These are phyloP conservation scores for Epichloe sibirici DNA, from an alignment of 2,329 filamentous ascomycete genomes.

Conservation along the genomic window DNA sequence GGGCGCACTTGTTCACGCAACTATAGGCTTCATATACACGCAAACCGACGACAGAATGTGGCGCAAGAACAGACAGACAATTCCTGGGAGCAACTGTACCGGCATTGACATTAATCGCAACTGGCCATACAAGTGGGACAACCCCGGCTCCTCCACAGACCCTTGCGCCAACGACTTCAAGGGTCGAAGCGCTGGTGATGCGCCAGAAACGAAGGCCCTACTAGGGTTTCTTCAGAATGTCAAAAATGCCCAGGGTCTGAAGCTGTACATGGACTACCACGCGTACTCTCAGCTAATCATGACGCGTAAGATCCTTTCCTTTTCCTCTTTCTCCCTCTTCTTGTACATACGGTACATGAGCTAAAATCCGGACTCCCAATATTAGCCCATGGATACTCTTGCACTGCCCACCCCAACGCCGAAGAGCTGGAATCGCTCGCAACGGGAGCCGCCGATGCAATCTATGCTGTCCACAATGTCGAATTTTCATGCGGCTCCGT, in stretches of 20 bases:
- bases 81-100: conserved; percentile 27
- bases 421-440: conserved; percentile 37
- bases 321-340: neutral
- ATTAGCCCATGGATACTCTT: conserved; percentile 46
- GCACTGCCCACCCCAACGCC: conserved; percentile 33
- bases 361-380: conserved; percentile 28
- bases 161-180: conserved; percentile 39
- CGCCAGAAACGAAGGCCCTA: conserved; percentile 40
- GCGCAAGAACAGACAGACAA: conserved; percentile 46
- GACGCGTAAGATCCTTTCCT: conserved; percentile 40
- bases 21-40: conserved; percentile 44
- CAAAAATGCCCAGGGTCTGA: conserved; percentile 33
- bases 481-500: conserved; percentile 35
- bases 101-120: conserved; percentile 49
- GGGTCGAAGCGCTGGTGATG: conserved; percentile 30
- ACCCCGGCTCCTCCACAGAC: conserved; percentile 34
- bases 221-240: conserved; percentile 21
- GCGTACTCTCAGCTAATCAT: conserved; percentile 50
- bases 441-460: conserved; percentile 34
- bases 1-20: neutral
- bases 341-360: neutral
- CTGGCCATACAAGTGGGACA: conserved; percentile 44
- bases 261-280: conserved; percentile 54
- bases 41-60: conserved; percentile 45
- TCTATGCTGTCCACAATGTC: conserved; percentile 30